These are phyloP conservation scores for Yarrowia sp. DNA, from an alignment of 805 yeast species.

Conservation along the genomic window DNA sequence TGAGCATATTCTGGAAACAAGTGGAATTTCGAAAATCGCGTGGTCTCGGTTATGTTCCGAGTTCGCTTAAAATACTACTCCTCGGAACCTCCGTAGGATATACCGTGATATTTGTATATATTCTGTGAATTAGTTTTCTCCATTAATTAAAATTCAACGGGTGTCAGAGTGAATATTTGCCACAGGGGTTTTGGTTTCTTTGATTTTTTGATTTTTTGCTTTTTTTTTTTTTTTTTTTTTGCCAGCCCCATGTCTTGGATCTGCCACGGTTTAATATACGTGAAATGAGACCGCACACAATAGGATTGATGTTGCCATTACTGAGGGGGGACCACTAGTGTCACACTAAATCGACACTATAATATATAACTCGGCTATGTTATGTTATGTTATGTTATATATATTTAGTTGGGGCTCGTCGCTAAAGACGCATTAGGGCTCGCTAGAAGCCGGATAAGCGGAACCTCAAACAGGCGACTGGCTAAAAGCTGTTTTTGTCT, in stretches of 20 bases:
- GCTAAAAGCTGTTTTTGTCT: not conserved
- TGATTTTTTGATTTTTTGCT: not conserved
- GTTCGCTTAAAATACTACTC: not conserved
- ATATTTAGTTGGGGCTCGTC: not conserved
- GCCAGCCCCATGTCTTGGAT: not conserved
- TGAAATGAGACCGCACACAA: constrained; percentile 1
- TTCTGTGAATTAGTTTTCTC: too few species aligned
- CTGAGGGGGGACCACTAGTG: not conserved
- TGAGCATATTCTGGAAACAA: constrained; percentile 3
- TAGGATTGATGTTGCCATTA: not conserved
- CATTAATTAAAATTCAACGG: constrained; percentile 9
- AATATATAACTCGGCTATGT: too few species aligned
- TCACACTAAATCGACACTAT: not conserved
- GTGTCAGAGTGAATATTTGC: not conserved
- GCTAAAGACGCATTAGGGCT: not conserved
- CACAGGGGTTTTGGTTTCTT: not conserved
- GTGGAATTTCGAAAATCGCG: too few species aligned
- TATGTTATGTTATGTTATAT: not conserved
- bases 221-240: not conserved
- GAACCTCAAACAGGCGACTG: not conserved
- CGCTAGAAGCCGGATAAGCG: constrained; percentile 4
- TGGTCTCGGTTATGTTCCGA: not conserved
- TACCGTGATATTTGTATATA: too few species aligned
- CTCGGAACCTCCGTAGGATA: too few species aligned
- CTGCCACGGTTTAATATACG: not conserved